Percentiles rank a stretch among this genome's conserved stretches.
These are phyloP conservation scores for Rhizopus sp. DNA, from an alignment of 371 early-diverging fungal species.

Conservation along the genomic window DNA sequence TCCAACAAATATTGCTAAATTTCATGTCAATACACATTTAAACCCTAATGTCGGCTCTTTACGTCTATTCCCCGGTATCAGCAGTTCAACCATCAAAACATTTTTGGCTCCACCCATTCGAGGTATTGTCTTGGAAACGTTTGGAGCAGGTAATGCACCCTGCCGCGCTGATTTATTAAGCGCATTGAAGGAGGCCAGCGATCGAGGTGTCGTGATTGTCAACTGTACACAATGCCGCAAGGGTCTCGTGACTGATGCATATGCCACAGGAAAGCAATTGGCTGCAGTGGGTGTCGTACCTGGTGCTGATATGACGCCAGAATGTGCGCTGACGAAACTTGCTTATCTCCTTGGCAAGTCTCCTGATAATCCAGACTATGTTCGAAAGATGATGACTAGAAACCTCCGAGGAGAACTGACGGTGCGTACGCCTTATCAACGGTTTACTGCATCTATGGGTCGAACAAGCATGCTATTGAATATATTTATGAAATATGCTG, in stretches of 20 bases:
- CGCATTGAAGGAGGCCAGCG: conserved; percentile 85
- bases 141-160: conserved; percentile 96
- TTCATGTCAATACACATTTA: conserved; percentile 81
- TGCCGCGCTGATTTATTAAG: conserved; percentile 80
- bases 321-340: conserved; percentile 95
- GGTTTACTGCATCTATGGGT: conserved; percentile 57
- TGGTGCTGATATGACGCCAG: conserved; percentile 97
- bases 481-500: conserved; percentile 40
- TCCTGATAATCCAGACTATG: conserved; percentile 61
- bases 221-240: conserved; percentile 92
- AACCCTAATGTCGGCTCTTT: conserved; percentile 89
- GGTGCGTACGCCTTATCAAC: conserved; percentile 59
- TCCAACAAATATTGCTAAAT: conserved; percentile 83
- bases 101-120: conserved; percentile 86
- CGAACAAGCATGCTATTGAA: conserved; percentile 57
- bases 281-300: conserved; percentile 86
- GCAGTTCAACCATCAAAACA: conserved; percentile 80
- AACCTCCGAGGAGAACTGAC: conserved; percentile 96
- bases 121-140: conserved; percentile 95
- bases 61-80: conserved; percentile 95
- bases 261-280: conserved; percentile 90
- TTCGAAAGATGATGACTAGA: conserved; percentile 78
- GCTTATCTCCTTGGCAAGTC: conserved; percentile 82
- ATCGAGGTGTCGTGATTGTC: conserved; percentile 93
- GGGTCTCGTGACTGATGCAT: conserved; percentile 88